These are phyloP conservation scores for Citrus inodora DNA, from an alignment of 345 rosid genomes.

Conservation along the genomic window DNA sequence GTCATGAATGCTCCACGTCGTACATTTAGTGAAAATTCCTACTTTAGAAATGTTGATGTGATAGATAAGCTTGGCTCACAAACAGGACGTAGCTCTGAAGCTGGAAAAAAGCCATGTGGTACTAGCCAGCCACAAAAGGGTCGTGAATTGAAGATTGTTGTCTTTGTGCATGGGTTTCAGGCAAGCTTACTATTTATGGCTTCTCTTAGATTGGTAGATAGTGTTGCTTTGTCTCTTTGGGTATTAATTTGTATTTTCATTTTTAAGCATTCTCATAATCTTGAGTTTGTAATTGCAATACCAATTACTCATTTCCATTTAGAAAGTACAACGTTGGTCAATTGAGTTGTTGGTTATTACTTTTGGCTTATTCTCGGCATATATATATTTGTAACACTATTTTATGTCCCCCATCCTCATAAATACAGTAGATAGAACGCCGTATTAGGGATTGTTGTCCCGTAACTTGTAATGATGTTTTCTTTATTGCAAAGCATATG, in stretches of 20 bases:
- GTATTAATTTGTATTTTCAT: neutral
- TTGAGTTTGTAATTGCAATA: neutral
- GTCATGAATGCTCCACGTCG: constrained; percentile 85
- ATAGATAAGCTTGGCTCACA: constrained; percentile 33
- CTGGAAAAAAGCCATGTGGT: constrained; percentile 30
- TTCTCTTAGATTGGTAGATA: neutral
- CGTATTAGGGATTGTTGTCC: neutral
- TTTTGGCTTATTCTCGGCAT: neutral
- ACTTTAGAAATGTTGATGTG: constrained; percentile 60
- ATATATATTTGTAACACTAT: neutral
- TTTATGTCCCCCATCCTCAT: neutral
- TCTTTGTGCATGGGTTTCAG: constrained; percentile 98
- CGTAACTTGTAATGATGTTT: neutral
- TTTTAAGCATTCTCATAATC: neutral
- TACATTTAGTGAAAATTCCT: constrained; percentile 70
- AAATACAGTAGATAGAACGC: neutral
- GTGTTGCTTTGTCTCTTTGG: neutral
- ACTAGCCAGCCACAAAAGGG: constrained; percentile 29
- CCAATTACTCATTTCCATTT: neutral
- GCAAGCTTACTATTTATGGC: constrained; percentile 31
- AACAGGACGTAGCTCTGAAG: constrained; percentile 25
- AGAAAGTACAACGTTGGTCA: neutral
- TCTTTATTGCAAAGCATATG: neutral
- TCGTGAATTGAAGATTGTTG: constrained; percentile 64
- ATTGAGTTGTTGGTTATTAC: neutral